Conservation (phyloP, 2,329 filamentous ascomycete species). For the Cytospora piceae region DNA sequence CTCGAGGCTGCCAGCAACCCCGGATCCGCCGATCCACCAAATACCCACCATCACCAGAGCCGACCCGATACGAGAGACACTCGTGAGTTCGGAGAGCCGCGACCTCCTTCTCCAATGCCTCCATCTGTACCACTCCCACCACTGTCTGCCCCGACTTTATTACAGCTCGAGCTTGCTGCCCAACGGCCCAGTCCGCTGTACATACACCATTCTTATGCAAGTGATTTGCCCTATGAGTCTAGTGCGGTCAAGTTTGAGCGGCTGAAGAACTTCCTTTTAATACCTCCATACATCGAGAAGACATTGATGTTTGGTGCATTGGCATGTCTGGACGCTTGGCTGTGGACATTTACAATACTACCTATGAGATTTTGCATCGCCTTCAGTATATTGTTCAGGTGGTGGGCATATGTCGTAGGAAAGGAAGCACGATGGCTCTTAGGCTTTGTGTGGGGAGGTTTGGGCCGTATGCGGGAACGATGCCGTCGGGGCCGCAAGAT, state of each 20-base stretch:
- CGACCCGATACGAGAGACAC: constrained; percentile 15
- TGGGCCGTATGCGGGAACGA: constrained; percentile 76
- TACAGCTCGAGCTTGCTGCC: constrained; percentile 67
- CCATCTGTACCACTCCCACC: constrained; percentile 64
- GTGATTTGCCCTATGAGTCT: constrained; percentile 81
- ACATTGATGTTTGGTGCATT: constrained; percentile 86
- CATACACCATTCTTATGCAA: constrained; percentile 61
- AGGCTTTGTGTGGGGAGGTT: constrained; percentile 77
- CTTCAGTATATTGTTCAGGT: constrained; percentile 72
- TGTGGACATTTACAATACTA: constrained; percentile 94
- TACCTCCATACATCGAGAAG: constrained; percentile 81
- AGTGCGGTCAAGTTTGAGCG: constrained; percentile 91
- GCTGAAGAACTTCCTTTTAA: constrained; percentile 81
- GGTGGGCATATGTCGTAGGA: constrained; percentile 74
- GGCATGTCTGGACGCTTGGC: constrained; percentile 92
- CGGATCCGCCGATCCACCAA: constrained; percentile 31
- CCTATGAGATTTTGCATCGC: constrained; percentile 87
- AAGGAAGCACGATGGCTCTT: constrained; percentile 74
- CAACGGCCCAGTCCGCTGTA: constrained; percentile 67
- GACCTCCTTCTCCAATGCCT: constrained; percentile 53
- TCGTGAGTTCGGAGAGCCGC: constrained; percentile 35
- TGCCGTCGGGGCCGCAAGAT: constrained; percentile 51
- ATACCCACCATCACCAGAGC: constrained; percentile 1
- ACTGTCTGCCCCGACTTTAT: constrained; percentile 67
- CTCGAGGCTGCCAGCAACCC: constrained; percentile 40